These are phyloP conservation scores for Quercus ilex DNA, from an alignment of 306 rosid species.

Conservation along the genomic window DNA sequence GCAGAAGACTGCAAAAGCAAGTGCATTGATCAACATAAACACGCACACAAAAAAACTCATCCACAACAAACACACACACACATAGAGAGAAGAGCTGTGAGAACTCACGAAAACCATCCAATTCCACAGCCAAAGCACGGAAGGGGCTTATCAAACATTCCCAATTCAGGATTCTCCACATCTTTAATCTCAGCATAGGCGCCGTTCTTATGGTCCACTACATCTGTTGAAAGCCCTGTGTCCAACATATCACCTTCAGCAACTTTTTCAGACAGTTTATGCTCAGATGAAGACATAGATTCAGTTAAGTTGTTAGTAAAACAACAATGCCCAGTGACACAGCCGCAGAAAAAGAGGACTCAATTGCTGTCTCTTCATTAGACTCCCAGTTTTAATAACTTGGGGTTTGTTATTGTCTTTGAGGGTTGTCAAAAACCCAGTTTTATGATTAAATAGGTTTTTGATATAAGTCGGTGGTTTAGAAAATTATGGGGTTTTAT, in stretches of 20 bases:
- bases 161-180: constrained; percentile 31
- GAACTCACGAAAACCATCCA: constrained; percentile 62
- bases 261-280: not conserved
- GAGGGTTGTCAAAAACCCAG: too few relatives aligned
- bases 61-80: not conserved
- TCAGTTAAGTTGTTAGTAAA: not conserved
- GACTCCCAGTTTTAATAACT: not conserved
- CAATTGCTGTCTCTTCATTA: not conserved
- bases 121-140: constrained; percentile 60
- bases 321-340: not conserved
- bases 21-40: not conserved
- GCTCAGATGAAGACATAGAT: not conserved
- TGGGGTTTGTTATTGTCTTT: not conserved
- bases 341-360: not conserved
- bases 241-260: constrained; percentile 29
- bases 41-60: too few relatives aligned
- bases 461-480: too few relatives aligned
- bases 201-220: constrained; percentile 24
- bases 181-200: constrained; percentile 28
- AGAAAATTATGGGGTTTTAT: not conserved
- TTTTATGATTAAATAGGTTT: too few relatives aligned
- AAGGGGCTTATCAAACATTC: constrained; percentile 57
- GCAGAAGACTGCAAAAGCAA: constrained; percentile 58
- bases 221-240: constrained; percentile 41
- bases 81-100: not conserved